Percentiles rank a stretch among this genome's conserved stretches.
These are phyloP conservation scores for Boechera retrofracta DNA, from an alignment of 345 rosid genomes.

Conservation along the genomic window DNA sequence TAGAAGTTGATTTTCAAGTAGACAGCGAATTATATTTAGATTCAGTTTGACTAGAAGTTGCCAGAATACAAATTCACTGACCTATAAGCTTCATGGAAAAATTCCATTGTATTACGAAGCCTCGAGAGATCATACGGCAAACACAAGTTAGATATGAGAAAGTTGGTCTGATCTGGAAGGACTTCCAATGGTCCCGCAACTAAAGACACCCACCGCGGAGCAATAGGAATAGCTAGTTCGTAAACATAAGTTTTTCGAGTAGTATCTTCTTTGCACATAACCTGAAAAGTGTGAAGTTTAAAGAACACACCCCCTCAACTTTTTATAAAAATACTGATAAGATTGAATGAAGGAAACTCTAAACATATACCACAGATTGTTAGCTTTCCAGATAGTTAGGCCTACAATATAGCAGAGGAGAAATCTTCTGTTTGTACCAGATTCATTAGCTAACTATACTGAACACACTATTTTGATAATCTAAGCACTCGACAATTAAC, in stretches of 20 bases:
- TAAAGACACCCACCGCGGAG: slow-evolving; percentile 87
- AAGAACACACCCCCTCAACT: slow-evolving; percentile 4
- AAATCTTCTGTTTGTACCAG: slow-evolving; percentile 9
- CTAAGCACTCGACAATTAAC: slow-evolving; percentile 1
- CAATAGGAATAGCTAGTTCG: slow-evolving; percentile 77
- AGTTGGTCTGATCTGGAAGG: slow-evolving; percentile 69
- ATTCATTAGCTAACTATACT: background rate
- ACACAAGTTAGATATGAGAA: slow-evolving; percentile 81
- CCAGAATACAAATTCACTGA: slow-evolving; percentile 44
- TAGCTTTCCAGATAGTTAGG: slow-evolving; percentile 2
- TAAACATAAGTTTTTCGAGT: slow-evolving; percentile 86
- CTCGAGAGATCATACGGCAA: slow-evolving; percentile 60
- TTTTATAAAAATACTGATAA: slow-evolving; percentile 22
- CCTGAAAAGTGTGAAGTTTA: slow-evolving; percentile 53
- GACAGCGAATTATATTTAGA: slow-evolving; percentile 18
- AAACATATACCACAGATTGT: slow-evolving; percentile 19
- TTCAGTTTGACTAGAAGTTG: slow-evolving; percentile 26
- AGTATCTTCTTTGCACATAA: slow-evolving; percentile 88
- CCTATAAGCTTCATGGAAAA: slow-evolving; percentile 92
- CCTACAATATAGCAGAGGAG: background rate
- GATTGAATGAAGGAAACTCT: slow-evolving; percentile 12
- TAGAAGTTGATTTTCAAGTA: slow-evolving; percentile 39
- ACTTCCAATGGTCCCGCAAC: slow-evolving; percentile 89
- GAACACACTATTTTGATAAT: background rate
- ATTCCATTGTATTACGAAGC: slow-evolving; percentile 79